Evolutionary conservation across 306 rosid species (phyloP), one percentile per base, ranked within the genome.

Genomic region (Arachis hypogaea): DNA sequence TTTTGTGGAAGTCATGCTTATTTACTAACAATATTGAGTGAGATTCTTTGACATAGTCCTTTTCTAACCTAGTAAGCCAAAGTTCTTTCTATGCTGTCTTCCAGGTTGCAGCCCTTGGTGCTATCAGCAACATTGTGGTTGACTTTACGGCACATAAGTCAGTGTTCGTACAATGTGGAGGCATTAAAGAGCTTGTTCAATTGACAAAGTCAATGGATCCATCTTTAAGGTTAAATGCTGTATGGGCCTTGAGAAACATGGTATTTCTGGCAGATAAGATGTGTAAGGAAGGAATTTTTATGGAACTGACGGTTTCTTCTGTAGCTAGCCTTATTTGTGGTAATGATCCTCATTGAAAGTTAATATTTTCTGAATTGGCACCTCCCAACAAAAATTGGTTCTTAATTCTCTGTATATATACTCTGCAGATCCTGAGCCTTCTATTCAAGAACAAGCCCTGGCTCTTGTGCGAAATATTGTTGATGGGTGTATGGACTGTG

Each of bases 31-130:
- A 36, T 77, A 30, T 40, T 59, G 42, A 51, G 14, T 22, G 55
- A 10, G 30, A 50, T 54, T 46, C 60, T 8, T 40, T 63, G 16
- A 61, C 70, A 56, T 68, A 47, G 59, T 36, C 51, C 49, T 46
- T 14, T 57, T 50, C 49, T 43, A 66, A 52, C 66, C 66, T 72
- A 55, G 57, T 18, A 72, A 30, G 66, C 18, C 36, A 46, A 38
- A 36, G 36, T 38, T 41, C 50, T 59, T 71, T 68, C 63, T 66
- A 10, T 83, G 16, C 71, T 76, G 33, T 84, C 78, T 81, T 84
- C 71, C 93, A 94, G 99, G 86, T 88, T 83, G 97, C 96, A 42
- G 95, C 96, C 45, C 93, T 94, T 69, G 84, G 93, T 73, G 95
- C 89, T 66, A 59, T 92, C 56, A 81, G 97, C 86, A 94, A 94